These are phyloP conservation scores for Gyromitra esculenta DNA, from an alignment of 2,329 filamentous ascomycete genomes.

Conservation along the genomic window DNA sequence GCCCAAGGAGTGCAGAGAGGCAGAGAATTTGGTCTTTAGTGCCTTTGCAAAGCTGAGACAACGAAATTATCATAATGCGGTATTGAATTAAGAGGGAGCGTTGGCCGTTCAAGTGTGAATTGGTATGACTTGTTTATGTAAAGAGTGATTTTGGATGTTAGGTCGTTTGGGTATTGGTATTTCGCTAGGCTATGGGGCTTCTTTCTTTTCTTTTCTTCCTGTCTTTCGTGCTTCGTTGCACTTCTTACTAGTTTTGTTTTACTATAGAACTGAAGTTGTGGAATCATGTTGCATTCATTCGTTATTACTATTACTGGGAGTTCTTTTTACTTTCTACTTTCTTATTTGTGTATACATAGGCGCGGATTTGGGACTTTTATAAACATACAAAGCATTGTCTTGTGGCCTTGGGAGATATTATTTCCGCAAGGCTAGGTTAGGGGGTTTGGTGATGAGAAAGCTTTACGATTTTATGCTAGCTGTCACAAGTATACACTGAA, in stretches of 20 bases:
- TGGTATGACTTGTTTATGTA: constrained; percentile 22
- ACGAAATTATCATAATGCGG: constrained; percentile 13
- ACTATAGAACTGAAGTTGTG: constrained; percentile 13
- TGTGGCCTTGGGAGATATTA: neutral
- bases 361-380: constrained; percentile 26
- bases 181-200: constrained; percentile 25
- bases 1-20: constrained; percentile 20
- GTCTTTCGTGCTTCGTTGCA: neutral
- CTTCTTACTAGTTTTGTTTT: constrained; percentile 12
- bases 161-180: constrained; percentile 25
- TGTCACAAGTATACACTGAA: neutral
- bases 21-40: constrained; percentile 42
- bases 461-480: constrained; percentile 9
- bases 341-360: constrained; percentile 27
- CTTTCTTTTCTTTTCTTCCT: neutral
- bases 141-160: constrained; percentile 18
- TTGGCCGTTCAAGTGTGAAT: constrained; percentile 14
- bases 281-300: constrained; percentile 16
- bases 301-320: neutral
- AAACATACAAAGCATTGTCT: constrained; percentile 24
- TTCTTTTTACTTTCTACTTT: constrained; percentile 9
- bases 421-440: neutral
- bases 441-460: neutral
- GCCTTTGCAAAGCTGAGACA: constrained; percentile 41
- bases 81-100: constrained; percentile 15